These are phyloP conservation scores for Aphanomyces cochlioides DNA, from an alignment of 352 stramenopile genomes.

Conservation along the genomic window DNA sequence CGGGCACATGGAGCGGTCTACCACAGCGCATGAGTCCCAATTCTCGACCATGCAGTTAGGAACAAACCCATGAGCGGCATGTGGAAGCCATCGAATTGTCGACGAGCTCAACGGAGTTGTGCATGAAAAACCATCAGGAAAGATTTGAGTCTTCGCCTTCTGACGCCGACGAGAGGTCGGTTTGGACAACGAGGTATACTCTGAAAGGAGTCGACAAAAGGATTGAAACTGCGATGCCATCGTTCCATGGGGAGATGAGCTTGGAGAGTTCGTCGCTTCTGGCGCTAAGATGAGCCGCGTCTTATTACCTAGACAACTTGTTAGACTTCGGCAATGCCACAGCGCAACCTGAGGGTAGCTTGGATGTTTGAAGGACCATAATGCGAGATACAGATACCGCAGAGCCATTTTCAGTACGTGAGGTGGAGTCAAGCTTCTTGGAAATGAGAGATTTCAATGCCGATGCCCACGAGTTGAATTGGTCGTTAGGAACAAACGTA, in stretches of 20 bases:
- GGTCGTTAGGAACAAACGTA: background rate
- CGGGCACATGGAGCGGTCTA: conserved; percentile 6
- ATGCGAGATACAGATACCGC: no score
- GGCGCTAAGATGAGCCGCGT: no score
- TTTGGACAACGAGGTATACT: background rate
- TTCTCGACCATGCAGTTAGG: background rate
- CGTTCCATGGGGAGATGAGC: background rate
- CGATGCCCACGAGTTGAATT: background rate
- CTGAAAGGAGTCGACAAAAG: background rate
- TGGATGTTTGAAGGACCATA: no score
- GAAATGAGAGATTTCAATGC: background rate
- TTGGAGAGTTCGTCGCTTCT: no score
- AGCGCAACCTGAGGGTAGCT: no score
- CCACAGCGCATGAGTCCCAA: background rate
- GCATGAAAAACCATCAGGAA: background rate
- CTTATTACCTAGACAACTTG: no score
- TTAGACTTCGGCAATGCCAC: no score
- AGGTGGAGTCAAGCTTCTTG: background rate
- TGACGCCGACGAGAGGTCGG: background rate
- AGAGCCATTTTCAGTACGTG: no score
- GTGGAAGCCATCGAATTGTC: conserved; percentile 15
- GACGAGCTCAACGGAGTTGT: conserved; percentile 5
- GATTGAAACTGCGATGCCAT: background rate
- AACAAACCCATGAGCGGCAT: background rate
- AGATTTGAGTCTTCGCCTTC: background rate